Percentiles rank a stretch among this genome's conserved stretches.
These are phyloP conservation scores for Aspergillus pseudotamarii DNA, from an alignment of 2,329 filamentous ascomycete genomes.

Conservation along the genomic window DNA sequence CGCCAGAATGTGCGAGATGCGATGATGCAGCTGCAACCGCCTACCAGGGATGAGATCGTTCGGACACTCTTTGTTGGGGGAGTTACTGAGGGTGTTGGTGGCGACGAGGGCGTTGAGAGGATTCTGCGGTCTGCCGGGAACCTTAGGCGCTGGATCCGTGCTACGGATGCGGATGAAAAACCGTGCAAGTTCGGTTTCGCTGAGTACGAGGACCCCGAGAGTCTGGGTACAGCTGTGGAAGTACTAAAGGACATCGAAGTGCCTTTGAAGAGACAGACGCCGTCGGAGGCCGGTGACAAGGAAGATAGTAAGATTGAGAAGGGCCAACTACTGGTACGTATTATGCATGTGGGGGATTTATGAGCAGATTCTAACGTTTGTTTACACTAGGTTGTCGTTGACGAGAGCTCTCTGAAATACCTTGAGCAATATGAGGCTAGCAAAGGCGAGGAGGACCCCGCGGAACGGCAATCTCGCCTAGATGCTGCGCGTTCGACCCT, in stretches of 20 bases:
- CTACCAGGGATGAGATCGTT: conserved; percentile 85
- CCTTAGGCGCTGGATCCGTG: conserved; percentile 82
- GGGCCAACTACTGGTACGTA: conserved; percentile 65
- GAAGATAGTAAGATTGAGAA: conserved; percentile 63
- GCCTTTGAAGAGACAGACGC: conserved; percentile 73
- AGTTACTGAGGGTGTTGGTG: conserved; percentile 75
- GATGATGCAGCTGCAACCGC: conserved; percentile 74
- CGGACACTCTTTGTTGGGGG: conserved; percentile 88
- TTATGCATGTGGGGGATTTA: not conserved
- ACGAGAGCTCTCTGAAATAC: conserved; percentile 80
- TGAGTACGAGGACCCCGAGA: conserved; percentile 89
- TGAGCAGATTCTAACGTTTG: conserved; percentile 16
- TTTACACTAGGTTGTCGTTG: conserved; percentile 63
- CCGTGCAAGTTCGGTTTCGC: conserved; percentile 91
- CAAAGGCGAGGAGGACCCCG: conserved; percentile 64
- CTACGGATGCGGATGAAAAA: conserved; percentile 76
- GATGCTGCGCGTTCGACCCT: conserved; percentile 71
- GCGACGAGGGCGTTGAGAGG: conserved; percentile 76
- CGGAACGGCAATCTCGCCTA: conserved; percentile 66
- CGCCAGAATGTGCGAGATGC: conserved; percentile 68
- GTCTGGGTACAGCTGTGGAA: conserved; percentile 80
- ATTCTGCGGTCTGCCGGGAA: conserved; percentile 77
- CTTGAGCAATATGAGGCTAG: conserved; percentile 77
- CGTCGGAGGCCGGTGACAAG: conserved; percentile 44
- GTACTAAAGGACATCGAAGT: conserved; percentile 81